These are phyloP conservation scores for Boletus sp. DNA, from an alignment of 1,284 basidiomycete genomes.

Conservation along the genomic window DNA sequence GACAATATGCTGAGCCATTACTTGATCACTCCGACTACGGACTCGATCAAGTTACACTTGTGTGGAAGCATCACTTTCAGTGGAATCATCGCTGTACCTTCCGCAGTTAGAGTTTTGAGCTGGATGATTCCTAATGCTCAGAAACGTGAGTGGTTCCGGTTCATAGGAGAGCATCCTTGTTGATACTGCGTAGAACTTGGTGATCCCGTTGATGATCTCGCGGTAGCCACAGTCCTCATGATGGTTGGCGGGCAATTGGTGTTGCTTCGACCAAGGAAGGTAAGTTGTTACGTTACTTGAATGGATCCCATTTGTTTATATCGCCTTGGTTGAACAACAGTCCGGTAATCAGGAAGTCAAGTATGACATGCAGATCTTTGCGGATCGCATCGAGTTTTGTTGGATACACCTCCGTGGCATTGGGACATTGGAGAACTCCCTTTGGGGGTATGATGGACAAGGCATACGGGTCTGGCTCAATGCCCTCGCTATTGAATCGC, in stretches of 20 bases:
- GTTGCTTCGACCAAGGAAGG: conserved; percentile 81
- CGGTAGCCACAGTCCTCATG: conserved; percentile 95
- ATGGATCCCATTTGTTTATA: conserved; percentile 3
- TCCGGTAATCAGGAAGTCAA: conserved; percentile 87
- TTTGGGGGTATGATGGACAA: conserved; percentile 96
- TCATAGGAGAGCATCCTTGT: conserved; percentile 1
- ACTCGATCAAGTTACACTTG: conserved; percentile 81
- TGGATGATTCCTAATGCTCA: conserved; percentile 97
- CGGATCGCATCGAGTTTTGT: conserved; percentile 95
- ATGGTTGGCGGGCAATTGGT: conserved; percentile 94
- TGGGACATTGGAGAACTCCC: conserved; percentile 89
- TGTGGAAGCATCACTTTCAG: conserved; percentile 96
- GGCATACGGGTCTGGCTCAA: conserved; percentile 94
- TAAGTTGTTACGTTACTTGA: conserved; percentile 24
- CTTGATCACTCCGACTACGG: conserved; percentile 82
- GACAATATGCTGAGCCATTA: conserved; percentile 96
- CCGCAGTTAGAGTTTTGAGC: conserved; percentile 86
- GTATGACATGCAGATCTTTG: conserved; percentile 97
- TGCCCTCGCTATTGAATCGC: conserved; percentile 83
- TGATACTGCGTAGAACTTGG: conserved; percentile 67
- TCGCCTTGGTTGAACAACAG: conserved; percentile 36
- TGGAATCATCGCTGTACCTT: conserved; percentile 86
- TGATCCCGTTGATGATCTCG: conserved; percentile 91
- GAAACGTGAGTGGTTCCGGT: conserved; percentile 63
- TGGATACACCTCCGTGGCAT: conserved; percentile 97